Evolutionary conservation across 768 basidiomycete genomes (phyloP), one percentile per base, ranked within the genome.

Genomic region (Ramaria sp.): DNA sequence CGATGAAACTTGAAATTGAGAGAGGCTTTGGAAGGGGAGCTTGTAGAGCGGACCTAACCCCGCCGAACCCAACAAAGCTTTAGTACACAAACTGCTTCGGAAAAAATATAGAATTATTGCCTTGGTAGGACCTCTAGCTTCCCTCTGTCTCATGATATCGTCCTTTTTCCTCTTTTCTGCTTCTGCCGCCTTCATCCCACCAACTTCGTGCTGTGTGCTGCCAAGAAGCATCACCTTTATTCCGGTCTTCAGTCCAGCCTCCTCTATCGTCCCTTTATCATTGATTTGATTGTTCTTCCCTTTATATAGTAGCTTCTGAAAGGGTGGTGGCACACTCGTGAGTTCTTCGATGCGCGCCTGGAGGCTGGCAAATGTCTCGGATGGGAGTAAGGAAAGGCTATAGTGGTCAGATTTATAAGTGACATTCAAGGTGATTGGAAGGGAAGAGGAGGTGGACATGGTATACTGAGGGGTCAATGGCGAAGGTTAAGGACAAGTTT

Each of bases 291-390:
- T 45, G 50, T 69, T 76, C 71, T 83, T 88, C 32, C 86, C 84
- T 63, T 80, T 85, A 69, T 76, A 83, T 8, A 88, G 64, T 39
- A 88, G 70, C 61, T 89, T 90, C 69, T 89, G 86, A 38, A 81
- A 67, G 3, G 72, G 63, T 3, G 78, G 73, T 0, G 85, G 83
- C 10, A 88, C 81, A 24, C 73, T 71, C 1, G 85, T 88, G 27
- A 86, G 72, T 58, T 80, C 74, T 62, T 83, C 78, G 3, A 88
- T 62, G 28, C 63, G 72, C 1, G 68, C 60, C 51, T 81, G 74
- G 1, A 90, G 69, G 9, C 61, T 63, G 1, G 69, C 65, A n/a
- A 89, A 61, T 2, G 83, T 75, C 47, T 69, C 70, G 39, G 79
- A 71, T 0, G 74, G 65, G n/a, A 69, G 67, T 0, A 84, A 60